Percentiles rank a stretch among this genome's conserved stretches.
phyloP scores from a whole-genome alignment of 2,329 filamentous ascomycete species.

The Calonectria montana region DNA sequence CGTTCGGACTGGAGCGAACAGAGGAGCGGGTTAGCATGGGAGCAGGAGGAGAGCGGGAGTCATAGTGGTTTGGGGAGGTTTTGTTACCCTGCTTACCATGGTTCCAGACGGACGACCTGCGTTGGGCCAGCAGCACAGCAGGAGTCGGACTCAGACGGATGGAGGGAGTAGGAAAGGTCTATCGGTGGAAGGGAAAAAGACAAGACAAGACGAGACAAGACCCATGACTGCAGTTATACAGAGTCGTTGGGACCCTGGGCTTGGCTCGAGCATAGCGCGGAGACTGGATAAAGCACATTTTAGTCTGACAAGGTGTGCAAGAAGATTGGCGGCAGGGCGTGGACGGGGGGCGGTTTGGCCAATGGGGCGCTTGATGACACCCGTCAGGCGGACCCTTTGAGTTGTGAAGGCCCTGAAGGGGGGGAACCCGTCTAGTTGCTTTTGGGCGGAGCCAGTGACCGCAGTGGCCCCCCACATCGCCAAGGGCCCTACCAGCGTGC shows the following conservation, averaged over 20 bases:
- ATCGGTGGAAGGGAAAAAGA: not conserved
- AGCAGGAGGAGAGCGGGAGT: not conserved
- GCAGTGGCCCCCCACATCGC: not conserved
- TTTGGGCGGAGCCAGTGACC: not conserved
- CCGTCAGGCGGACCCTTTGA: not conserved
- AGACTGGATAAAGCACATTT: not conserved
- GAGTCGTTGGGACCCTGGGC: not conserved
- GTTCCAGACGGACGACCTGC: constrained; percentile 23
- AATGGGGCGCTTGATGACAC: not conserved
- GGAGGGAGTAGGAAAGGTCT: not conserved
- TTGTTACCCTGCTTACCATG: constrained; percentile 27
- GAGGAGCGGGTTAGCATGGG: constrained; percentile 30
- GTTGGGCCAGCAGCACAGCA: constrained; percentile 1
- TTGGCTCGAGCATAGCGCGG: constrained; percentile 5
- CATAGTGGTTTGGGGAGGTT: not conserved
- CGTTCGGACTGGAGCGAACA: constrained; percentile 51
- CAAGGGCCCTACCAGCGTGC: not conserved
- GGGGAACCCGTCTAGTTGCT: not conserved
- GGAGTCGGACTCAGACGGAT: not conserved
- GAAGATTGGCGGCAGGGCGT: constrained; percentile 16
- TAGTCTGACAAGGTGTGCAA: constrained; percentile 22
- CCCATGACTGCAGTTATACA: constrained; percentile 21
- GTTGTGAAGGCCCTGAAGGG: not conserved
- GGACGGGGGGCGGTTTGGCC: not conserved
- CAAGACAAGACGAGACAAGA: not conserved